phyloP scores from a whole-genome alignment of 2,329 filamentous ascomycete genomes.

The Ophiostoma australiae region DNA sequence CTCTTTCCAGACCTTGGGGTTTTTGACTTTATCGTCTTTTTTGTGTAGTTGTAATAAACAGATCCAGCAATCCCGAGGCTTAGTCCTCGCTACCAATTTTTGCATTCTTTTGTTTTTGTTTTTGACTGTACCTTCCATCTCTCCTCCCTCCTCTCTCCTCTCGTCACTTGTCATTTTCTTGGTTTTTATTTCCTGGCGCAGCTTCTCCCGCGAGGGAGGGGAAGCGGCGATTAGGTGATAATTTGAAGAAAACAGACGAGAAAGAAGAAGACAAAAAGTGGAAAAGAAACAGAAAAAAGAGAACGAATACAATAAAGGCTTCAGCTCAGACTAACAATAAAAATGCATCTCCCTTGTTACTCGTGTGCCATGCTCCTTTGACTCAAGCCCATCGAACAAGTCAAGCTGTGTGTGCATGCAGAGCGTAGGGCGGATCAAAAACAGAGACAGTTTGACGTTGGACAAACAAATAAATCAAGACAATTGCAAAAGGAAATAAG shows the following conservation, averaged over 20 bases:
- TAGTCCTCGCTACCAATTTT: not conserved
- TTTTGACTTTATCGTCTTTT: not conserved
- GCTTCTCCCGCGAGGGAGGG: not conserved
- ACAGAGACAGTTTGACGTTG: slow-evolving; percentile 10
- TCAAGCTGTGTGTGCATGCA: slow-evolving; percentile 3
- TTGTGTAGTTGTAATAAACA: not conserved
- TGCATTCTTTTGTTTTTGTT: not conserved
- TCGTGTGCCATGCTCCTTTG: not conserved
- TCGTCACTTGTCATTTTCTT: slow-evolving; percentile 3
- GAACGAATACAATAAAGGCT: not conserved
- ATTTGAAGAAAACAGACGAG: not conserved
- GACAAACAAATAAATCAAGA: slow-evolving; percentile 12
- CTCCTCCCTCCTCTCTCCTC: not conserved
- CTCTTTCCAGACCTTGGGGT: not conserved
- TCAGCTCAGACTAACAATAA: not conserved
- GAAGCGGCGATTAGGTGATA: not conserved
- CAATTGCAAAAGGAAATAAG: not conserved
- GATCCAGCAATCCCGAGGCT: not conserved
- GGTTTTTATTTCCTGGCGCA: not conserved
- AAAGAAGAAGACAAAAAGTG: not conserved
- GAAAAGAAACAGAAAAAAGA: not conserved
- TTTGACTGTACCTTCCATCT: not conserved
- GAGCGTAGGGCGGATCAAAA: slow-evolving; percentile 1
- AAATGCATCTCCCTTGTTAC: not conserved
- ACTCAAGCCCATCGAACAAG: slow-evolving; percentile 1